Evolutionary conservation across 75 land plant genomes (phyloP), one percentile per base, ranked within the genome.

Genomic region (Pinus taeda): DNA sequence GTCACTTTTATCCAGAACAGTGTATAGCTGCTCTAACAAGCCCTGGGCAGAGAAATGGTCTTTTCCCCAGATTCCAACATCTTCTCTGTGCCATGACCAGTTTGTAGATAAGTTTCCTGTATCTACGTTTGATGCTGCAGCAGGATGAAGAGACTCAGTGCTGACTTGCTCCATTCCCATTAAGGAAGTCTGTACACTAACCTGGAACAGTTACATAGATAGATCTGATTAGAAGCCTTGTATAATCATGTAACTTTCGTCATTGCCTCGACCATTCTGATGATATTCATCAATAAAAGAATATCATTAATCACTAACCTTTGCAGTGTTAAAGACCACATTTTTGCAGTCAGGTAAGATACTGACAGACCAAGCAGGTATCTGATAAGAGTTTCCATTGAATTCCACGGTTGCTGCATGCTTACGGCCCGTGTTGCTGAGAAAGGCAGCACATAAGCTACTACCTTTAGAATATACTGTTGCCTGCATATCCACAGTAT

Each of bases 1-100:
- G 61, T 96, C 99, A 80, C 91, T 89, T 8, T 59, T 59, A 83
- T 96, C 99, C 80, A 77, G 83, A 11, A 88, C 78, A 6, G 82
- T 79, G 6, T 60, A 69, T 37, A 90, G 81, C 63, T 96, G 99
- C 66, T 96, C 99, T 20, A 90, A 36, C 58, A 96, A 78, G 11
- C 71, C 26, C 5, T 80, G 82, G 17, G 82, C 69, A 26, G 62
- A 36, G 65, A 90, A 74, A 26, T 75, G 15, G 4, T 70, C 77
- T 6, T 60, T 74, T 3, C 64, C 75, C 18, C 60, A 24, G 6
- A 59, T 82, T 60, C 88, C 87, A 67, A 84, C 66, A 22, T 53
- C 78, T 64, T 82, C 83, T 26, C 70, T 20, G 55, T 36, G 57
- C 30, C 63, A 57, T 63, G 74, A 75, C 83, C 83, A 82, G 6